Evolutionary conservation across 805 yeast genomes (phyloP).

Genomic region (Teunomyces lycoperdinae): DNA sequence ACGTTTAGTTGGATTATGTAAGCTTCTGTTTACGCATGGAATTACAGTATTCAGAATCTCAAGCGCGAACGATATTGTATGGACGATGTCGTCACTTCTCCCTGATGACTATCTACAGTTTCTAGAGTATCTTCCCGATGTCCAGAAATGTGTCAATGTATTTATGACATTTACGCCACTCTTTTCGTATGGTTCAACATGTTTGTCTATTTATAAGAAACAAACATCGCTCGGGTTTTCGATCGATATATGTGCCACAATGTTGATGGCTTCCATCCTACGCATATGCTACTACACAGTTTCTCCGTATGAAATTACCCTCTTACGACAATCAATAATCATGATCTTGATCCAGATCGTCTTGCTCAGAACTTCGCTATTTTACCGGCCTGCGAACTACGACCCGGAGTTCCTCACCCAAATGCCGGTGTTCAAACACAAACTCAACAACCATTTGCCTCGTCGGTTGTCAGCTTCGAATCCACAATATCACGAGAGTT

Average conservation of each 20-base stretch:
- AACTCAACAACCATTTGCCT: conserved; percentile 16
- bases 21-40: neutral
- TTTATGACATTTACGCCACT: conserved; percentile 79
- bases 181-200: conserved; percentile 83
- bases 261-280: conserved; percentile 73
- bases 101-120: conserved; percentile 22
- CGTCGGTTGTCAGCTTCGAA: conserved; percentile 12
- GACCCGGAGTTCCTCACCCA: conserved; percentile 32
- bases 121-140: conserved; percentile 26
- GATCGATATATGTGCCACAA: conserved; percentile 88
- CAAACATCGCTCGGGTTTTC: conserved; percentile 78
- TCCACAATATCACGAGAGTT: conserved; percentile 15
- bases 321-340: conserved; percentile 75
- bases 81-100: conserved; percentile 9
- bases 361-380: conserved; percentile 60
- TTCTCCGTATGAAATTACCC: conserved; percentile 76
- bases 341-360: conserved; percentile 79
- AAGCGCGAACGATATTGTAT: neutral
- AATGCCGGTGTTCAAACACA: conserved; percentile 26
- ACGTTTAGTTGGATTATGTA: neutral
- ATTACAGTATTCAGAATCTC: neutral
- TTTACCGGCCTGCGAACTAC: conserved; percentile 45
- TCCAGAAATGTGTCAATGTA: conserved; percentile 58
- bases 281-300: conserved; percentile 75
- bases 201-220: conserved; percentile 60